These are phyloP conservation scores for Onygenales sp. DNA, from an alignment of 2,329 filamentous ascomycete genomes.

Conservation along the genomic window DNA sequence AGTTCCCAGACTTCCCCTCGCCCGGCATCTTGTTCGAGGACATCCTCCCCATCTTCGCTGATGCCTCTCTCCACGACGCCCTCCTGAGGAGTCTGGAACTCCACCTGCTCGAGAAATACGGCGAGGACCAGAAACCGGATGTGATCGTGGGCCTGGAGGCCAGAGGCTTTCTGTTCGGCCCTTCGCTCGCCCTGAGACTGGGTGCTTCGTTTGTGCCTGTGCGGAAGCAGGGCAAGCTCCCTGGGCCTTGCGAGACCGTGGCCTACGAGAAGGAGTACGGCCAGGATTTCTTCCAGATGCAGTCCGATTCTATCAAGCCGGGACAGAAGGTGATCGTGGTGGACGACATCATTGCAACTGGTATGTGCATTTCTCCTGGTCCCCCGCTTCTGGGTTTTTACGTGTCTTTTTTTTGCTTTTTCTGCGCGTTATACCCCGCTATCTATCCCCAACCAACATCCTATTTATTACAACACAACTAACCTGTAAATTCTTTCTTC, in stretches of 20 bases:
- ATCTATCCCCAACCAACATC: neutral
- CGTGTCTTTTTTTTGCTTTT: neutral
- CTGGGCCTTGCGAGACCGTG: slow-evolving; percentile 76
- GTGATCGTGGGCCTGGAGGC: slow-evolving; percentile 90
- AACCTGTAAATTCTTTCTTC: slow-evolving; percentile 1
- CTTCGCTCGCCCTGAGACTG: slow-evolving; percentile 71
- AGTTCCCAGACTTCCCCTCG: slow-evolving; percentile 85
- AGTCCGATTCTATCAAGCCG: slow-evolving; percentile 70
- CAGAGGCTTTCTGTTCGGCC: slow-evolving; percentile 90
- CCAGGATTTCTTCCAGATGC: slow-evolving; percentile 91
- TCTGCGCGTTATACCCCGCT: neutral
- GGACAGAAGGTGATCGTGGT: slow-evolving; percentile 89
- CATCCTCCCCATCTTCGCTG: slow-evolving; percentile 90
- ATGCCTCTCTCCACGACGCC: slow-evolving; percentile 60
- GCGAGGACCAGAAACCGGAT: slow-evolving; percentile 58
- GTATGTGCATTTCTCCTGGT: slow-evolving; percentile 42
- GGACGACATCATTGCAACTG: slow-evolving; percentile 97
- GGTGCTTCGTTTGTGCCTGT: slow-evolving; percentile 86
- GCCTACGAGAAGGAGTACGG: slow-evolving; percentile 94
- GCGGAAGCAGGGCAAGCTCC: slow-evolving; percentile 91
- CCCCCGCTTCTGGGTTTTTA: neutral
- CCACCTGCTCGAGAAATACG: slow-evolving; percentile 59
- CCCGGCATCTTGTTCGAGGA: slow-evolving; percentile 94
- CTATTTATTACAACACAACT: neutral
- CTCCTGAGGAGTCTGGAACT: slow-evolving; percentile 80